Conservation (phyloP, 768 basidiomycete genomes). For the Rhizopogon sp. region DNA sequence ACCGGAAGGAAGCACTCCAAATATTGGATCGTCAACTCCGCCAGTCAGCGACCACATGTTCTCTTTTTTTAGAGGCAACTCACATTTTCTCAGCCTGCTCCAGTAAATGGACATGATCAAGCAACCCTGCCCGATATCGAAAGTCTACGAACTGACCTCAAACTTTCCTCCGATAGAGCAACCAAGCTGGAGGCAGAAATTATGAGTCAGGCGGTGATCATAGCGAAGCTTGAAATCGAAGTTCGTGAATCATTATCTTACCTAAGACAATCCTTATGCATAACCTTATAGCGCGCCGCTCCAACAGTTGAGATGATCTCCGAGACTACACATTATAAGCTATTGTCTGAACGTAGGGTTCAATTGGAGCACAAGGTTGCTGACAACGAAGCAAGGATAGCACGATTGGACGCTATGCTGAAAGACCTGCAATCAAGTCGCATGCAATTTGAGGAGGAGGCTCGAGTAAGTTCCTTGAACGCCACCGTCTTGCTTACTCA, state of each 20-base stretch:
- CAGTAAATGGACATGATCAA: conserved; percentile 35
- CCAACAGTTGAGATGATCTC: conserved; percentile 41
- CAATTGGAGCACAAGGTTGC: conserved; percentile 37
- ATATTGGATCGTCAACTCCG: conserved; percentile 55
- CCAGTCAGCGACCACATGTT: conserved; percentile 58
- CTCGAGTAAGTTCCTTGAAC: conserved; percentile 33
- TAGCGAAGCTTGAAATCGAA: conserved; percentile 40
- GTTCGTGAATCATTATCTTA: conserved; percentile 26
- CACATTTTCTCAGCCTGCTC: conserved; percentile 41
- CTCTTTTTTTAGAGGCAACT: conserved; percentile 12
- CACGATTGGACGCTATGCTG: conserved; percentile 40
- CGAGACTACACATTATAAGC: conserved; percentile 50
- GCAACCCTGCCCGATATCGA: conserved; percentile 37
- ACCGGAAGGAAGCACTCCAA: conserved; percentile 38
- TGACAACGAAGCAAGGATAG: conserved; percentile 35
- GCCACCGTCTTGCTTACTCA: conserved; percentile 9
- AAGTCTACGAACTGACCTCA: conserved; percentile 24
- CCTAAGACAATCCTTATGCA: conserved; percentile 27
- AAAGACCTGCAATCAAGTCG: conserved; percentile 32
- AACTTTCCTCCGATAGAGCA: conserved; percentile 37
- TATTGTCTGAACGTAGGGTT: conserved; percentile 50
- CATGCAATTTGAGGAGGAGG: conserved; percentile 43
- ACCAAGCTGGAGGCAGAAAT: conserved; percentile 43
- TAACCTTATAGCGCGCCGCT: background rate
- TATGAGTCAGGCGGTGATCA: conserved; percentile 39